Percentiles rank a stretch among this genome's conserved stretches.
phyloP scores from a whole-genome alignment of 192 early-diverging fungal species.

The Umbelopsis sp. region DNA sequence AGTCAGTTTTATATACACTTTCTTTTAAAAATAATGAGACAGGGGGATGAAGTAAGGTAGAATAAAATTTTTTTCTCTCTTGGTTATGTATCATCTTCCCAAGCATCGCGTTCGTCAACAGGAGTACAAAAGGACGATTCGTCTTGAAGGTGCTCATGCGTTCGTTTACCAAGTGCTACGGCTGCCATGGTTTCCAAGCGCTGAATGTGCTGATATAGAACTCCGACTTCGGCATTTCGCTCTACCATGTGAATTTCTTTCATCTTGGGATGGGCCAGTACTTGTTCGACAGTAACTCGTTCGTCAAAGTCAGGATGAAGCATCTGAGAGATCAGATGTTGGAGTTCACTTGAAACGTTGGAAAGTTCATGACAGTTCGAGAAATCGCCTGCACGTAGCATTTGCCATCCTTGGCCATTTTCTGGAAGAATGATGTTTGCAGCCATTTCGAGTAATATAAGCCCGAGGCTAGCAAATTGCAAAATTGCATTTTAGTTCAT shows the following conservation, averaged over 20 bases:
- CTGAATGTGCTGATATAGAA: constrained; percentile 17
- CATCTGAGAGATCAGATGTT: constrained; percentile 67
- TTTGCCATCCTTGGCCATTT: constrained; percentile 86
- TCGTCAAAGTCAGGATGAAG: constrained; percentile 56
- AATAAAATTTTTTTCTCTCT: neutral
- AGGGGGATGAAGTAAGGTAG: neutral
- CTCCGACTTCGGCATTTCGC: constrained; percentile 14
- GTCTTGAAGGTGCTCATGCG: neutral
- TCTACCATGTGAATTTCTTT: constrained; percentile 17
- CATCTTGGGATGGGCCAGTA: constrained; percentile 53
- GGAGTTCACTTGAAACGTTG: constrained; percentile 49
- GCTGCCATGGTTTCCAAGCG: constrained; percentile 8
- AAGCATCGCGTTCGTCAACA: constrained; percentile 23
- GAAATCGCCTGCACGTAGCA: constrained; percentile 76
- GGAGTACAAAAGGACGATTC: constrained; percentile 23
- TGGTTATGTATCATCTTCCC: neutral
- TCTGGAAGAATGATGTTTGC: constrained; percentile 88
- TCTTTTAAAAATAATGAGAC: neutral
- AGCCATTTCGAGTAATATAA: constrained; percentile 86
- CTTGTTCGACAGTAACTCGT: constrained; percentile 56
- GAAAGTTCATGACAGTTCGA: constrained; percentile 55
- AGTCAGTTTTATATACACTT: too few species aligned
- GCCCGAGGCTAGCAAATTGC: constrained; percentile 70
- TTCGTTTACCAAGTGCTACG: neutral
- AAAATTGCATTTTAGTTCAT: neutral